Evolutionary conservation across 495 filamentous ascomycete genomes (phyloP).

Genomic region (Aspergillus wentii): DNA sequence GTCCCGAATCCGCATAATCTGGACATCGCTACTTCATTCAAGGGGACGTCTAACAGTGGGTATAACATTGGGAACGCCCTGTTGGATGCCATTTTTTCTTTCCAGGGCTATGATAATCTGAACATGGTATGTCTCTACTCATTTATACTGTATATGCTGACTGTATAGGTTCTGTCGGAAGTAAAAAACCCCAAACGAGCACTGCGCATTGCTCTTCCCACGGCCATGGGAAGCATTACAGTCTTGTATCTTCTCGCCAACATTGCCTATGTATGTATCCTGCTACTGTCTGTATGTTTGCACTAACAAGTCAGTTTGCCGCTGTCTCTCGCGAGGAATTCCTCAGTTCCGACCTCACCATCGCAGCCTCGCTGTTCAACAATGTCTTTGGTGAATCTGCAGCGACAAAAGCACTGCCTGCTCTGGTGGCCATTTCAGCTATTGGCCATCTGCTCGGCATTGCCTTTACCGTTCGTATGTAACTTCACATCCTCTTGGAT

Average conservation of each 20-base stretch:
- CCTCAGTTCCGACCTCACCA: slow-evolving; percentile 16
- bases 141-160: not conserved
- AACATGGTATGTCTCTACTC: slow-evolving; percentile 7
- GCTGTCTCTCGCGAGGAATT: slow-evolving; percentile 25
- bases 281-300: not conserved
- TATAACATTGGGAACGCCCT: slow-evolving; percentile 24
- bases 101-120: slow-evolving; percentile 22
- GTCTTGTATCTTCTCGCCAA: slow-evolving; percentile 63
- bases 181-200: slow-evolving; percentile 63
- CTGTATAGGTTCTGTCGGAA: slow-evolving; percentile 62
- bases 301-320: slow-evolving; percentile 13
- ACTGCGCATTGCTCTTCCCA: slow-evolving; percentile 53
- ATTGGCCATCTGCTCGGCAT: slow-evolving; percentile 64
- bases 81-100: slow-evolving; percentile 23
- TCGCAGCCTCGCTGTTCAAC: slow-evolving; percentile 21
- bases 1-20: slow-evolving; percentile 19
- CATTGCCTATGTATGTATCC: slow-evolving; percentile 48
- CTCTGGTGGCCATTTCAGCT: slow-evolving; percentile 58
- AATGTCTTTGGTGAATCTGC: slow-evolving; percentile 26
- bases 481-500: not conserved
- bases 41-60: slow-evolving; percentile 21
- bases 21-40: slow-evolving; percentile 14
- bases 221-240: slow-evolving; percentile 52
- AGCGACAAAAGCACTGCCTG: slow-evolving; percentile 14
- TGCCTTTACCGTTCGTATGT: slow-evolving; percentile 22